phyloP scores from a whole-genome alignment of 305 asterid species.

The Fraxinus latifolia region DNA sequence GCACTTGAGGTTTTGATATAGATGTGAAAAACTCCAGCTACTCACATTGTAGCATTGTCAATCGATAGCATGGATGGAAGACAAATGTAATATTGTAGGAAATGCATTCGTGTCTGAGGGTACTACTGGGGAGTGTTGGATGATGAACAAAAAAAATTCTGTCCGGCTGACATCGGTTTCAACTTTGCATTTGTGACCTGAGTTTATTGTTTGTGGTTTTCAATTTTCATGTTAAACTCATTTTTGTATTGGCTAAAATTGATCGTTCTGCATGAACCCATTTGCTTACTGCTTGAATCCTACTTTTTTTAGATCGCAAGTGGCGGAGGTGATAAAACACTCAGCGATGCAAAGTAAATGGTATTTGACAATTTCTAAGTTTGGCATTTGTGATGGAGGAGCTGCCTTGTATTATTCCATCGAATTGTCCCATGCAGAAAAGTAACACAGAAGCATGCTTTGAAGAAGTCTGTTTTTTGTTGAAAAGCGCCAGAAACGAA shows the following conservation, averaged over 20 bases:
- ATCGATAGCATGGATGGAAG: not conserved
- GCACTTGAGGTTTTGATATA: not conserved
- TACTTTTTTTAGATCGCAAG: not conserved
- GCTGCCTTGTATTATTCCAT: not conserved
- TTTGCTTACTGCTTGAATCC: not conserved
- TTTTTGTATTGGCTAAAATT: not conserved
- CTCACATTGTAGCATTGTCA: not conserved
- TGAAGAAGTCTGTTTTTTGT: not conserved
- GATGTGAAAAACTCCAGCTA: not conserved
- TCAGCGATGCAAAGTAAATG: not conserved
- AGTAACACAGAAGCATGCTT: not conserved
- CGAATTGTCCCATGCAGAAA: not conserved
- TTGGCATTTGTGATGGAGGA: not conserved
- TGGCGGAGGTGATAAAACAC: conserved; percentile 7
- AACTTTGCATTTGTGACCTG: not conserved
- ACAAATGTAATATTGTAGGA: not conserved
- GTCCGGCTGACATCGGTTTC: not conserved
- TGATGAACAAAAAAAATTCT: not conserved
- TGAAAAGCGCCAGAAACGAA: not conserved
- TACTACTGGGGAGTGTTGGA: not conserved
- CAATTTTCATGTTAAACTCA: not conserved
- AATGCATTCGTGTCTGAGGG: not conserved
- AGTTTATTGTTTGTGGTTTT: not conserved
- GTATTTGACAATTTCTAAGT: not conserved
- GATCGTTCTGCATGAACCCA: not conserved